Base-by-base conservation (phyloP, 768 basidiomycete species). In the Pleurotus tuoliensis region DNA sequence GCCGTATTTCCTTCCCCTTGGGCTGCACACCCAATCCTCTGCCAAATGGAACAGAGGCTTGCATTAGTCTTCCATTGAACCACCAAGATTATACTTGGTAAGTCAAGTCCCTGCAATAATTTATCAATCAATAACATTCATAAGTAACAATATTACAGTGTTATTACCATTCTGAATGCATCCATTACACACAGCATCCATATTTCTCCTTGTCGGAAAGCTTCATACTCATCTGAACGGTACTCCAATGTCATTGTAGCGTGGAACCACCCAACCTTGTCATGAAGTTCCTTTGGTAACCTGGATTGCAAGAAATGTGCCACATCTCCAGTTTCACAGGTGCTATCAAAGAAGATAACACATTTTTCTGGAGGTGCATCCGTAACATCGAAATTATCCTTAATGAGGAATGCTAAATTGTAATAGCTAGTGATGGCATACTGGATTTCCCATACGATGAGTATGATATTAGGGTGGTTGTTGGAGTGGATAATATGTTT, bases 141-240 rank as follows among this genome's bases (percentile, higher is more conserved):
- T 22, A 22, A n/a, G n/a, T n/a, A n/a, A n/a, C n/a, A n/a, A n/a
- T n/a, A n/a, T n/a, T n/a, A n/a, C n/a, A n/a, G n/a, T n/a, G n/a
- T n/a, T 15, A 65, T 49, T 57, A 73, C 69, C 71, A 75, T 70
- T 20, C 73, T 70, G 56, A 71, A 73, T 20, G 70, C 62, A 40
- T 70, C 70, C 0, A 66, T 73, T 5, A 41, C 62, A 47, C 46
- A 65, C 11, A 71, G 45, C 4, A 73, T 72, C 58, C 59, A 71
- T 8, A 58, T 47, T 4, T 64, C 56, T 4, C 61, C 61, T 7
- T 9, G 30, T 24, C 57, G 30, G 7, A 70, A 55, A 5, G 41
- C 43, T 16, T 60, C 54, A 1, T 57, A 5, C 7, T 61, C 49
- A 0, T 43, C 58, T n/a, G 65, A 59, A 7, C 67, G 61, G 48